Conservation (phyloP, 345 rosid genomes). For the Geranium rotundifolium region DNA sequence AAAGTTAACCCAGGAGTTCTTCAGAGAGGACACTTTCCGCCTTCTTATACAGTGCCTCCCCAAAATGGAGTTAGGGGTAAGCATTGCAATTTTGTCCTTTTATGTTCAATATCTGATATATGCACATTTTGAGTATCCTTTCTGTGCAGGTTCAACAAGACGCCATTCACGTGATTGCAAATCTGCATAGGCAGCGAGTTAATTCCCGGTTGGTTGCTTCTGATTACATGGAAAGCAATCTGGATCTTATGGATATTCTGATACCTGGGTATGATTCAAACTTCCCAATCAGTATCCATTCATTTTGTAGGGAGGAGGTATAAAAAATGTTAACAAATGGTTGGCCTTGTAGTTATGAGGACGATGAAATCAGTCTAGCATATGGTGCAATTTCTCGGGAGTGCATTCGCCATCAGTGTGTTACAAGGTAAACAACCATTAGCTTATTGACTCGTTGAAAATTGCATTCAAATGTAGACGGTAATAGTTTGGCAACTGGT, state of each 20-base stretch:
- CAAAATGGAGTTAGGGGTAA: constrained; percentile 39
- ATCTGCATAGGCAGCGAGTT: constrained; percentile 41
- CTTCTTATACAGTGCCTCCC: constrained; percentile 41
- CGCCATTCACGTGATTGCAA: constrained; percentile 39
- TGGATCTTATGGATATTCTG: constrained; percentile 32
- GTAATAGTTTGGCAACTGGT: too few species aligned
- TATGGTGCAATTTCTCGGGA: constrained; percentile 25
- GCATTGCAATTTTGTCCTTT: neutral
- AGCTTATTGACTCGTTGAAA: too few species aligned
- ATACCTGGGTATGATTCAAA: constrained; percentile 23
- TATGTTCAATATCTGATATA: neutral
- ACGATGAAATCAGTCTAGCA: constrained; percentile 18
- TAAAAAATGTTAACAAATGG: neutral
- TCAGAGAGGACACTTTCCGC: constrained; percentile 38
- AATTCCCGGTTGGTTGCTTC: constrained; percentile 22
- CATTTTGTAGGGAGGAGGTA: neutral
- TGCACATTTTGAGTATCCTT: constrained; percentile 1
- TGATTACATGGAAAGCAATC: constrained; percentile 29
- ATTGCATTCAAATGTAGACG: too few species aligned
- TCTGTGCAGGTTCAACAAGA: constrained; percentile 35
- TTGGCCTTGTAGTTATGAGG: constrained; percentile 16
- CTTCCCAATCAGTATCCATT: neutral
- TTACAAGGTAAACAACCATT: constrained; percentile 18
- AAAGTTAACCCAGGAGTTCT: constrained; percentile 45
- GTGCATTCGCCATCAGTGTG: constrained; percentile 25